Conservation (phyloP, 2,329 filamentous ascomycete genomes). For the Hypocrella siamensis region DNA sequence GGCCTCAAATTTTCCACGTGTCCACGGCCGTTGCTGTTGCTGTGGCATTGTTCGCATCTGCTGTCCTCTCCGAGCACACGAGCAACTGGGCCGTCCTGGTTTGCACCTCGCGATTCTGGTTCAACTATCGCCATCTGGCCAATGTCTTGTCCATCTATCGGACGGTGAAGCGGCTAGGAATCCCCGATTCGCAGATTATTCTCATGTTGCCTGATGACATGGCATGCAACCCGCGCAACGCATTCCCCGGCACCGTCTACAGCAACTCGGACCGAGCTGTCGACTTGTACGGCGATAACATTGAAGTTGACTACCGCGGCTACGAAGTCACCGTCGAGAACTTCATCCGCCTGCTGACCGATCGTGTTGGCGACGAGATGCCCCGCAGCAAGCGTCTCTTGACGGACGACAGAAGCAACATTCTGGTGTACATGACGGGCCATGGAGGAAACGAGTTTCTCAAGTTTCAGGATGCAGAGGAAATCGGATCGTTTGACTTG, state of each 20-base stretch:
- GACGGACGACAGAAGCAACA: conserved; percentile 91
- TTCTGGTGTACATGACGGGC: conserved; percentile 97
- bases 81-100: conserved; percentile 99
- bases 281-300: conserved; percentile 95
- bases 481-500: conserved; percentile 90
- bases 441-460: conserved; percentile 96
- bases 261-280: conserved; percentile 93
- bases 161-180: conserved; percentile 93
- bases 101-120: conserved; percentile 97
- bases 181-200: conserved; percentile 97
- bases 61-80: conserved; percentile 59
- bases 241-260: conserved; percentile 94
- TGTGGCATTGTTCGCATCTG: conserved; percentile 28
- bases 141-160: conserved; percentile 96
- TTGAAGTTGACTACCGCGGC: conserved; percentile 94
- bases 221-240: conserved; percentile 97
- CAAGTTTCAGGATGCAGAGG: conserved; percentile 96
- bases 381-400: conserved; percentile 85
- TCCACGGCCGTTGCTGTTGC: conserved; percentile 31
- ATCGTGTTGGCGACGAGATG: conserved; percentile 87
- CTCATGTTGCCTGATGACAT: conserved; percentile 99
- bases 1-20: conserved; percentile 22
- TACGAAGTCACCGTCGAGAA: conserved; percentile 99
- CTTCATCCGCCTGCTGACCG: conserved; percentile 89
- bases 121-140: conserved; percentile 97